Base-by-base conservation (phyloP, 2,329 filamentous ascomycete species). In the Ustulina deusta region DNA sequence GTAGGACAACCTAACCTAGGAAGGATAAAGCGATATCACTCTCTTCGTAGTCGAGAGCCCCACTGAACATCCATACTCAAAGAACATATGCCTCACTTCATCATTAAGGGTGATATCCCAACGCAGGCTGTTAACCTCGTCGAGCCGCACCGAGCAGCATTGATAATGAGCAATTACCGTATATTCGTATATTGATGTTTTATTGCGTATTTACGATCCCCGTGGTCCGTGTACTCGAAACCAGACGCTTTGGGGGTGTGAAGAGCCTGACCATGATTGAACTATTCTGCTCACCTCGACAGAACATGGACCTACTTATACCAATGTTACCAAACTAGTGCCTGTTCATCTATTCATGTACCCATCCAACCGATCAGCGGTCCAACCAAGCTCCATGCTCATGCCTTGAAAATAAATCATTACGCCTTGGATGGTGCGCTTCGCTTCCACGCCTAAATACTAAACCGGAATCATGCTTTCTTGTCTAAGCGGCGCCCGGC, bases 181-280 rank as follows among this genome's bases (percentile, higher is more conserved):
- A 29, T 68, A 65, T 34, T 65, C 5, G 22, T 61, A 36, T 61
- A 65, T 58, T 61, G 22, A 40, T 65, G 60, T 65, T 49, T 57
- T 62, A 32, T 48, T 52, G 11, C 46, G 40, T 36, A 56, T 52
- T 55, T 38, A 36, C 25, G n/a, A 55, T 49, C 3, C 17, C 49
- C 15, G 15, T 52, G 1, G 10, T 42, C 32, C 40, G 22, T 60
- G 25, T 55, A 22, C 9, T 40, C 36, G 17, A 54, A 27, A 40
- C 40, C 22, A 25, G 9, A 22, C 15, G 17, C 15, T 48, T 29
- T 40, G 17, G 29, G 20, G 61, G 36, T 42, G 42, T 4, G 27
- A 27, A 56, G 25, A 56, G 61, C 49, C 42, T 29, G 17, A 40
- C 20, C 11, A 34, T 42, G 25, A 42, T 34, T n/a, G 22, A 54